Base-by-base conservation (phyloP, 2,329 filamentous ascomycete genomes). In the Ophiostoma triangulosporum region DNA sequence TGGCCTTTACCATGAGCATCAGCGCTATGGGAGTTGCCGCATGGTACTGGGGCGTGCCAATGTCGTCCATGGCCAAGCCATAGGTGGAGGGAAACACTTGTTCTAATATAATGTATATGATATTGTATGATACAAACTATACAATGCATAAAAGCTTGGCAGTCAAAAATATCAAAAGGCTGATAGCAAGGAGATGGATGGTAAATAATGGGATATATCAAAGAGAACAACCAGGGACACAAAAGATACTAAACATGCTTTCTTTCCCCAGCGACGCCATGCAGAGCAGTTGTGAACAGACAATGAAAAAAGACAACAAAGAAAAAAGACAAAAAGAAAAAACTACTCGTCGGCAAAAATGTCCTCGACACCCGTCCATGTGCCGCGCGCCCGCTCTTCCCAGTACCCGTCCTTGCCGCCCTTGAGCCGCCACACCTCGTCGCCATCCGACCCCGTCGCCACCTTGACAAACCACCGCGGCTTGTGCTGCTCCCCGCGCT, bases 331-430 rank as follows among this genome's bases (percentile, higher is more conserved):
- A 36, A 20, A 36, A 17, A 27, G 6, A n/a, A 45, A 22, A 14
- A 6, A 24, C 26, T 32, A 40, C 9, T 50, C 50, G 12, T 33
- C 46, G 6, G 35, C 61, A 60, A 77, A 81, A 51, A 81, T 70
- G 48, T 77, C 68, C 58, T 73, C 69, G 32, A 79, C 66, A 5
- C 74, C 75, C 4, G 63, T 66, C 88, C 87, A 95, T 54, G 72
- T 72, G 1, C 83, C 83, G 58, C 71, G 78, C 3, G 73, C 76
- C 57, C 91, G 78, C 68, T 88, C 84, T 64, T 95, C 90, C 93
- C 93, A 98, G 69, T 98, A 98, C 8, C 88, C 83, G 17, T 94
- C 88, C 68, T 84, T 89, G 20, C 89, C 88, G 3, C 73, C 73
- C 70, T 83, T 93, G 58, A 95, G 67, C 62, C 81, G 77, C 86